Percentiles rank a stretch among this genome's conserved stretches.
phyloP scores from a whole-genome alignment of 768 basidiomycete species.

The Terana coerulea region DNA sequence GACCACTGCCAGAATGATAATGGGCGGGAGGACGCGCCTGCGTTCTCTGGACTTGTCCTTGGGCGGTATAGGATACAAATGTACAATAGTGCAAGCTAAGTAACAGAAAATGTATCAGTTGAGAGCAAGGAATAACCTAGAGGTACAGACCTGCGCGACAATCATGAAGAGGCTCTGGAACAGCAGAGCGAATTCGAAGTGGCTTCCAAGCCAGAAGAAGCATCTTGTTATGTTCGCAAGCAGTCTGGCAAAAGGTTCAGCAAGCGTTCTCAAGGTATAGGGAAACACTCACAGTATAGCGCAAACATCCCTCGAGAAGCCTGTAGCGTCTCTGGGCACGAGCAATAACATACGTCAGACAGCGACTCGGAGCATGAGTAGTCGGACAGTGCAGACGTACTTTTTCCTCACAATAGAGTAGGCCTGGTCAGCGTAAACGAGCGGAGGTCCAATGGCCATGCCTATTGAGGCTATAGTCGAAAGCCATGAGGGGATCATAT shows the following conservation, averaged over 20 bases:
- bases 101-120: conserved; percentile 15
- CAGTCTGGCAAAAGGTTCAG: conserved; percentile 56
- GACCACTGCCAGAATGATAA: conserved; percentile 86
- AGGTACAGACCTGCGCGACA: conserved; percentile 61
- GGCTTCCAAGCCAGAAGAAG: conserved; percentile 87
- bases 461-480: conserved; percentile 65
- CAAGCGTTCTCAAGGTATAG: background rate
- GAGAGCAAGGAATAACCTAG: background rate
- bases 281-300: conserved; percentile 61
- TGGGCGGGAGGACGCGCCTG: conserved; percentile 59
- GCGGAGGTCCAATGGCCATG: conserved; percentile 82
- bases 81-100: conserved; percentile 70
- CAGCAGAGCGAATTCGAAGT: conserved; percentile 73
- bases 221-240: conserved; percentile 85
- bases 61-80: conserved; percentile 78
- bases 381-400: conserved; percentile 35
- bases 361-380: background rate
- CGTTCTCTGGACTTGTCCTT: conserved; percentile 50
- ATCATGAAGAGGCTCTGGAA: conserved; percentile 86
- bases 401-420: conserved; percentile 77
- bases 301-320: conserved; percentile 84
- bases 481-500: conserved; percentile 59
- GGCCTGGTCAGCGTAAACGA: conserved; percentile 84
- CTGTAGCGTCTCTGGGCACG: conserved; percentile 65
- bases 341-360: conserved; percentile 3